Base-by-base conservation (phyloP, 2,329 filamentous ascomycete genomes). In the Stagonosporopsis vannaccii region DNA sequence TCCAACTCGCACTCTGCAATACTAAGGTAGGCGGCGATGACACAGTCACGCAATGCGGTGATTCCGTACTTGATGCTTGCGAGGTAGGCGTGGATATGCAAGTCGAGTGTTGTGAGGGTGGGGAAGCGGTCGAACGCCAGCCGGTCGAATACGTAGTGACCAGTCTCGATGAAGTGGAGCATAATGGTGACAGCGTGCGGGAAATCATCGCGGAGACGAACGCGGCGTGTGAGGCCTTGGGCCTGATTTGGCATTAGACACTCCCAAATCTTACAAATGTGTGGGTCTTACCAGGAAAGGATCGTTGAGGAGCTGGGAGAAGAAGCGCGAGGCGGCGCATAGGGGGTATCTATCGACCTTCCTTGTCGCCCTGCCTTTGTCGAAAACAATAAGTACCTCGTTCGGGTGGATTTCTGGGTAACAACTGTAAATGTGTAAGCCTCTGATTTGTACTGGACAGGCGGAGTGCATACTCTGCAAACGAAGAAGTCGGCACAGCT, bases 1-100 rank as follows among this genome's bases (percentile, higher is more conserved):
- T 30, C 39, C 28, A 70, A 56, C 11, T 60, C 48, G 30, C 58
- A 50, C 6, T 36, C 22, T 6, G 46, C 60, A 8, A 61, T 50
- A 30, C 36, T 43, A 19, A 60, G 33, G 36, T 70, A 71, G 26
- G 60, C 41, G 4, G 23, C 35, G 4, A 61, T 46, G 6, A 62
- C 61, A 37, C 60, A 50, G 1, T 54, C 26, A 33, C 45, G 48
- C 20, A 72, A 47, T 5, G 32, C 22, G 6, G 50, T 30, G 9
- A 71, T 19, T 4, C 51, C 35, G 47, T 72, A 72, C 36, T 69
- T 70, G 36, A 17, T 49, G 11, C 61, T 64, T 5, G 58, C 44
- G 25, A 66, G 33, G 58, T 71, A 71, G n/a, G 56, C 56, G 35
- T 70, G 69, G 15, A 71, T 36, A 44, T 71, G 65, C 1, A 66